Evolutionary conservation across 768 basidiomycete genomes (phyloP), one percentile per base, ranked within the genome.

Genomic region (Chalciporus piperatus): DNA sequence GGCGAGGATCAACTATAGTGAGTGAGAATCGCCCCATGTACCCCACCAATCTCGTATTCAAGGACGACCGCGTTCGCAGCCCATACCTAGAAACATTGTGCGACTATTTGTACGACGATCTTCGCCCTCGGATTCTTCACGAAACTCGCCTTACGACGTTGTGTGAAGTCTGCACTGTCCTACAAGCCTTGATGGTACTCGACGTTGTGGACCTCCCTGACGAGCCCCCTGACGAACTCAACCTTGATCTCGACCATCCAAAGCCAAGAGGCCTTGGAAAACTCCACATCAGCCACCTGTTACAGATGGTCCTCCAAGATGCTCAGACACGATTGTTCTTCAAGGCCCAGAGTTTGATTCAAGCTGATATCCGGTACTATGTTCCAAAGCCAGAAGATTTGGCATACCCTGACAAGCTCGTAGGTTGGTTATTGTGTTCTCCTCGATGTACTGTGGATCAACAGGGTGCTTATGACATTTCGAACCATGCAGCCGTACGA

Each of bases 271-370:
- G 79, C 3, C 73, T 86, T 4, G 76, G 77, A 17, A 74, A 77
- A 45, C 72, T 98, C 42, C 89, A 95, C 56, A 90, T 92, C 59
- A 84, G 84, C 49, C 81, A 86, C 40, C 72, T 98, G 3, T 71
- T 98, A 42, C 82, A 87, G 63, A 92, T 94, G 84, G 86, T 98
- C 0, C 70, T 98, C 23, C 95, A 98, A 66, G 96, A 98, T 64
- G 93, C 95, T 1, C 96, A 98, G 74, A 98, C 97, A 12, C 73
- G 94, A 48, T 68, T 98, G 41, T 93, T 98, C 60, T 98, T 98
- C 79, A 89, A 97, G 66, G 95, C 95, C 6, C 95, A 98, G 69
- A 81, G 91, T 2, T 79, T 97, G 41, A 83, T 99, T 28, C 89
- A 94, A 62, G 80, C 82, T 28, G 96, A 98, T 46, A 92, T 98